Evolutionary conservation across 768 basidiomycete genomes (phyloP).

Genomic region (Candolleomyces eurysporus): DNA sequence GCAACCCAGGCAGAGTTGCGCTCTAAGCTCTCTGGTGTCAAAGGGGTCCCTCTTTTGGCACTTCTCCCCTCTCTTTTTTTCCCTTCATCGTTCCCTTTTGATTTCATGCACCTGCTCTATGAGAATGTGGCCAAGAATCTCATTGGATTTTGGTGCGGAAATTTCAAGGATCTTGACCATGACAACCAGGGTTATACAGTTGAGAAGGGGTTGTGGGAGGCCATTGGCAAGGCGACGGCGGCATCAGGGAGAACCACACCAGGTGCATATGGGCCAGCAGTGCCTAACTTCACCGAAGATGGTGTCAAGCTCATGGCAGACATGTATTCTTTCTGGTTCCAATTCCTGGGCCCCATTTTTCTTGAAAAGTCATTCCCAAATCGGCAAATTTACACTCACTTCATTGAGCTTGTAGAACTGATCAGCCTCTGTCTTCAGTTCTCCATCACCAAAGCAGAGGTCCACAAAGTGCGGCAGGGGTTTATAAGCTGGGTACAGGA

Average conservation of each 20-base stretch:
- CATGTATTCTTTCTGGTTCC: constrained; percentile 37
- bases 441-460: constrained; percentile 24
- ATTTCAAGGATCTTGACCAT: constrained; percentile 34
- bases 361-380: constrained; percentile 29
- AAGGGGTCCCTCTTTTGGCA: constrained; percentile 30
- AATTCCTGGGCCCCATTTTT: constrained; percentile 37
- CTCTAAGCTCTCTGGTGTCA: constrained; percentile 29
- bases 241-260: constrained; percentile 10
- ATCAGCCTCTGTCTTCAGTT: constrained; percentile 36
- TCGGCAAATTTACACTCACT: constrained; percentile 39
- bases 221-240: constrained; percentile 10
- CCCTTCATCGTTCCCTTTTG: constrained; percentile 38
- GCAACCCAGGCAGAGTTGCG: constrained; percentile 15
- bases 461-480: constrained; percentile 23
- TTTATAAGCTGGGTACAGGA: constrained; percentile 16
- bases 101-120: constrained; percentile 46
- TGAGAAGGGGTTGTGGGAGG: constrained; percentile 11
- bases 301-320: constrained; percentile 42
- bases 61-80: constrained; percentile 31
- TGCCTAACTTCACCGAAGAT: constrained; percentile 35
- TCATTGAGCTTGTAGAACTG: constrained; percentile 35
- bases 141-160: constrained; percentile 35
- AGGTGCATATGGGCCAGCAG: constrained; percentile 27
- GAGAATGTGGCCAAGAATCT: constrained; percentile 41
- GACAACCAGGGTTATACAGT: constrained; percentile 23